Conservation (phyloP, 1,139 yeast genomes). For the Candida labiduridarum region DNA sequence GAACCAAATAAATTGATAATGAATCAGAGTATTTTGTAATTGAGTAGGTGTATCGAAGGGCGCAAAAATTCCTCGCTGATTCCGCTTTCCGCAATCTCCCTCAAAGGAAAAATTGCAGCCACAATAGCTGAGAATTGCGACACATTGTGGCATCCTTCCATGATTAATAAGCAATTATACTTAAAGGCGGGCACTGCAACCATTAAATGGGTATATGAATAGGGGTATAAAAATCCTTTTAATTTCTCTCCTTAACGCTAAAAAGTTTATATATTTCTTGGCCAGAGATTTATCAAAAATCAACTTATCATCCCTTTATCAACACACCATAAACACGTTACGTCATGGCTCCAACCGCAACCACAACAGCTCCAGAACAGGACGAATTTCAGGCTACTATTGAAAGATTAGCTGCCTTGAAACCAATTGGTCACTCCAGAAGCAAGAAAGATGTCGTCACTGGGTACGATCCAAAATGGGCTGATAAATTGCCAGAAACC, state of each 20-base stretch:
- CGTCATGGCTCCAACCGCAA: conserved; percentile 10
- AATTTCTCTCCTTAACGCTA: not conserved
- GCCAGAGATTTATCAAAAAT: not conserved
- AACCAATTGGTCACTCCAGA: conserved; percentile 20
- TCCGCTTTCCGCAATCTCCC: not conserved
- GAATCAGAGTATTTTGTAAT: no score
- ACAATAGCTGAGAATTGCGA: not conserved
- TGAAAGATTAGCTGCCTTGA: conserved; percentile 19
- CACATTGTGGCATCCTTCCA: not conserved
- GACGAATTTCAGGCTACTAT: conserved; percentile 19
- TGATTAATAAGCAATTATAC: conserved; percentile 1
- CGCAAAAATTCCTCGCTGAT: not conserved
- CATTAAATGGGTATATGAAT: not conserved
- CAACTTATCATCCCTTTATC: not conserved
- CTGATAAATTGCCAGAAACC: conserved; percentile 31
- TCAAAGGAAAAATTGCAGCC: not conserved
- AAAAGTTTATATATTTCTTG: not conserved
- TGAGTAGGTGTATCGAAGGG: no score
- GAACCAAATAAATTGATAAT: no score
- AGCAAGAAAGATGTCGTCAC: conserved; percentile 8
- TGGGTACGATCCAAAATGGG: conserved; percentile 19
- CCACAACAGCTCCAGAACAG: conserved; percentile 3
- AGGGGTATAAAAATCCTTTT: not conserved
- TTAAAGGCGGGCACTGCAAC: not conserved
- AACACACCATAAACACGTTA: not conserved